Evolutionary conservation across 1,139 yeast species (phyloP).

Genomic region (Scheffersomyces parashehatae): DNA sequence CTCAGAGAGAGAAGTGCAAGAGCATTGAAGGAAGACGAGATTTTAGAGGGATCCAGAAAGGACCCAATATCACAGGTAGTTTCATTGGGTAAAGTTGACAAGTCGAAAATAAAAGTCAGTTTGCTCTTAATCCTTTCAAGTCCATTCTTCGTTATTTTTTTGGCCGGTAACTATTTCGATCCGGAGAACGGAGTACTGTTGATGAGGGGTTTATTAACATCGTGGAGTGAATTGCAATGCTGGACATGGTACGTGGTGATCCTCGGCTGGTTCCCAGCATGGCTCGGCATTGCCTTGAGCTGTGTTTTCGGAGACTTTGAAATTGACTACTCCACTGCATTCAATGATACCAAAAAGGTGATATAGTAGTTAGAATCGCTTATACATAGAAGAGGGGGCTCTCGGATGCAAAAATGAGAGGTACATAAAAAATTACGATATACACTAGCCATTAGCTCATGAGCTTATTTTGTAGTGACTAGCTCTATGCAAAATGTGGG

Average conservation of each 20-base stretch:
- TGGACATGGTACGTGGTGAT: slow-evolving; percentile 86
- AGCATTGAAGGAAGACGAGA: background rate
- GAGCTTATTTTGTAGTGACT: too few species aligned
- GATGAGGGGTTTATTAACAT: slow-evolving; percentile 52
- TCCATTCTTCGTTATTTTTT: slow-evolving; percentile 50
- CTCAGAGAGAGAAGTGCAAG: background rate
- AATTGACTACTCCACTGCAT: slow-evolving; percentile 3
- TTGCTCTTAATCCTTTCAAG: slow-evolving; percentile 48
- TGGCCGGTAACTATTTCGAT: slow-evolving; percentile 33
- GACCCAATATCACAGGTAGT: slow-evolving; percentile 14
- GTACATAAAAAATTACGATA: too few species aligned
- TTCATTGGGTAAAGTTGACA: slow-evolving; percentile 12
- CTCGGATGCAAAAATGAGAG: too few species aligned
- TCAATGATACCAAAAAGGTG: slow-evolving; percentile 5
- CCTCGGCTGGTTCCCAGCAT: slow-evolving; percentile 80
- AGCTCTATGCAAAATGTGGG: too few species aligned
- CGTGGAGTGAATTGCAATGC: slow-evolving; percentile 72
- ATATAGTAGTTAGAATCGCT: slow-evolving; percentile 3
- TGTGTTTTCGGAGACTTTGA: slow-evolving; percentile 32
- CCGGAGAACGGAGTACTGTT: slow-evolving; percentile 32
- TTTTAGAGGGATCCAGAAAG: slow-evolving; percentile 2
- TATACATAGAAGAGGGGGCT: slow-evolving; percentile 1
- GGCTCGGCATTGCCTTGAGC: slow-evolving; percentile 56
- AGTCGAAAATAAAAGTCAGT: slow-evolving; percentile 26
- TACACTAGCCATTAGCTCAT: too few species aligned